Evolutionary conservation across 2,329 filamentous ascomycete species (phyloP), one percentile per base, ranked within the genome.

Genomic region (Bipolaris oryzae): DNA sequence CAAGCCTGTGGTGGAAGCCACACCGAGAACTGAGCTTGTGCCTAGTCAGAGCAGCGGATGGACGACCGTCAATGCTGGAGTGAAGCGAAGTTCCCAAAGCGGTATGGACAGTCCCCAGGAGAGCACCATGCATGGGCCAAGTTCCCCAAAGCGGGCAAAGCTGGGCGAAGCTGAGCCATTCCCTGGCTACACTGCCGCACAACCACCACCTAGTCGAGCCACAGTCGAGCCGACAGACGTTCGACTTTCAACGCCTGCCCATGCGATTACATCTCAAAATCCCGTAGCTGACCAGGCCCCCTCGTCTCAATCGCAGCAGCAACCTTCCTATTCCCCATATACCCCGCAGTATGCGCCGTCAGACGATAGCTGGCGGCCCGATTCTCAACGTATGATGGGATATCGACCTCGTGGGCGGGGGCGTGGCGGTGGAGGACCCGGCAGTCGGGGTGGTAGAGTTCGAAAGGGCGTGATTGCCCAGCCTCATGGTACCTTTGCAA

Each of bases 121-220:
- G 41, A 43, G 54, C 45, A 45, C 53, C 34, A 70, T 43, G 55
- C 71, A 62, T 62, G 70, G 64, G 58, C 57, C 74, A 6, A 77
- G 72, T 46, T 79, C 78, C 9, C 76, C 79, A 1, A 82, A 82
- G 57, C 73, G 80, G 21, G 78, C 75, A n/a, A 79, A 75, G 59
- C 68, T 81, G 15, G 77, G 73, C 13, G 75, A 75, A 3, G 58
- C 75, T 23, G 75, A 78, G 64, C 72, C 76, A 23, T 66, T 76
- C 34, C 64, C 64, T 10, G 62, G 63, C 23, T 73, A 71, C 45
- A 64, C 63, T n/a, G 50, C 52, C 21, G 57, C 66, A 7, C 62
- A 57, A 11, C 15, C 28, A 21, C 18, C 52, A 13, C 16, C 38
- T 13, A 31, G 11, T 23, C 53, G 52, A 3, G 45, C 53, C 61